Evolutionary conservation across 345 rosid genomes (phyloP).

Genomic region (Eucalyptus caleyi): DNA sequence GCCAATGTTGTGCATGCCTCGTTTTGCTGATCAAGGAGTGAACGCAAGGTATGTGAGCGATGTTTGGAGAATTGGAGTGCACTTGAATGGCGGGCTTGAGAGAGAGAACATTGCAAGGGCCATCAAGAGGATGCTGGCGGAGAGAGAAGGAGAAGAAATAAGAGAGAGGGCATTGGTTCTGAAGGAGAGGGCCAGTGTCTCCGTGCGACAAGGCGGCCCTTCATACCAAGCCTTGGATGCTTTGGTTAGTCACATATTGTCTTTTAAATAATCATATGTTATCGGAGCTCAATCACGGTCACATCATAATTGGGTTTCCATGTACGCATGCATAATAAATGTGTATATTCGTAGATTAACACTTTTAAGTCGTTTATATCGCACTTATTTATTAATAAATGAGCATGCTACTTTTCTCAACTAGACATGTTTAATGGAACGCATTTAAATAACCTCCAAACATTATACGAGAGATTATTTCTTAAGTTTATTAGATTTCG

Average conservation of each 20-base stretch:
- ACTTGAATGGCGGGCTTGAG: slow-evolving; percentile 15
- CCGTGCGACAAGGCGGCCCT: slow-evolving; percentile 24
- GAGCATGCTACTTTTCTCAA: not conserved
- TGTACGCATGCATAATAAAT: not conserved
- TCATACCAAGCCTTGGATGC: slow-evolving; percentile 19
- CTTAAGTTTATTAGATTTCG: not conserved
- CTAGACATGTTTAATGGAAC: not conserved
- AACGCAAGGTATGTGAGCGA: slow-evolving; percentile 34
- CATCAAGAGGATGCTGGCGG: slow-evolving; percentile 15
- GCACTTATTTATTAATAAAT: not conserved
- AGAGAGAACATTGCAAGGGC: slow-evolving; percentile 21
- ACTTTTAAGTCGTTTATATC: not conserved
- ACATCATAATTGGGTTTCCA: not conserved
- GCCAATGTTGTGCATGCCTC: slow-evolving; percentile 65
- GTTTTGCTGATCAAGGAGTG: slow-evolving; percentile 46
- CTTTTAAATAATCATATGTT: not conserved
- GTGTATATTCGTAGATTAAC: not conserved
- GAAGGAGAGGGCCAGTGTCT: slow-evolving; percentile 17
- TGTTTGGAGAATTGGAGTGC: slow-evolving; percentile 48
- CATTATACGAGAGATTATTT: not conserved
- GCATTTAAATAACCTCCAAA: not conserved
- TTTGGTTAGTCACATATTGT: slow-evolving; percentile 5
- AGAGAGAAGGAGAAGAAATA: slow-evolving; percentile 21
- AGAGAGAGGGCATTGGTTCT: slow-evolving; percentile 11
- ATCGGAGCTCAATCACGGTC: not conserved